phyloP scores from a whole-genome alignment of 331 rosid species.

The Pyracantha coccinea region DNA sequence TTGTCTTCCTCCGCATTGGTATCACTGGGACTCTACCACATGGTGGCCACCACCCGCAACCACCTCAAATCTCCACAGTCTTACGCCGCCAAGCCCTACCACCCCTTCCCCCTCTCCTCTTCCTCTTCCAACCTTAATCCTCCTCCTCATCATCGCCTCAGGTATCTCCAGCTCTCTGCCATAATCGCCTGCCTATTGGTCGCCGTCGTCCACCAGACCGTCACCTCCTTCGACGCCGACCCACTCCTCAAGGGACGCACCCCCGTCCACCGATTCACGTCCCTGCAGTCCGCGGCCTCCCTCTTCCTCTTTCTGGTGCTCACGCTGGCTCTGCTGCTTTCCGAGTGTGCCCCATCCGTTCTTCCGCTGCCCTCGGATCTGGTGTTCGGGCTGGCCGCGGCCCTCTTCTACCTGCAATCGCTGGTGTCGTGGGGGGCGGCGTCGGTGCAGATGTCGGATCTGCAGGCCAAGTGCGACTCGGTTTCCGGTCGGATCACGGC shows the following conservation, averaged over 20 bases:
- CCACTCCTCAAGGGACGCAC: constrained; percentile 74
- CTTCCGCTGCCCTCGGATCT: constrained; percentile 59
- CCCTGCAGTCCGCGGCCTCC: constrained; percentile 68
- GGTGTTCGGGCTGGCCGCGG: constrained; percentile 51
- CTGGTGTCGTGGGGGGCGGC: constrained; percentile 43
- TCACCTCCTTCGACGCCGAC: constrained; percentile 51
- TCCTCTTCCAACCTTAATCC: neutral
- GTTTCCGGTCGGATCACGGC: constrained; percentile 44
- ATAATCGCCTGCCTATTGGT: constrained; percentile 34
- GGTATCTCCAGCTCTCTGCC: constrained; percentile 49
- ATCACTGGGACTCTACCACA: constrained; percentile 60
- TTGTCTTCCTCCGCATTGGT: constrained; percentile 41
- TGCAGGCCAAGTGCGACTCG: constrained; percentile 73
- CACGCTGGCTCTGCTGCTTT: constrained; percentile 47
- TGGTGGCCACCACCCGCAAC: constrained; percentile 35
- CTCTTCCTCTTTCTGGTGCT: constrained; percentile 64
- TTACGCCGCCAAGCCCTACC: constrained; percentile 72
- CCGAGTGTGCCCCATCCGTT: constrained; percentile 37
- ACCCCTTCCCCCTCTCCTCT: constrained; percentile 42
- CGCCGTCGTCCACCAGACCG: constrained; percentile 44
- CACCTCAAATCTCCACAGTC: constrained; percentile 58
- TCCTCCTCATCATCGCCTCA: constrained; percentile 28
- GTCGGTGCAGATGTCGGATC: constrained; percentile 54
- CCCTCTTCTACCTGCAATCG: constrained; percentile 56
- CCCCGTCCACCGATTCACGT: constrained; percentile 66